Evolutionary conservation across 805 yeast species (phyloP).

Genomic region (Wickerhamiella hasegawae): DNA sequence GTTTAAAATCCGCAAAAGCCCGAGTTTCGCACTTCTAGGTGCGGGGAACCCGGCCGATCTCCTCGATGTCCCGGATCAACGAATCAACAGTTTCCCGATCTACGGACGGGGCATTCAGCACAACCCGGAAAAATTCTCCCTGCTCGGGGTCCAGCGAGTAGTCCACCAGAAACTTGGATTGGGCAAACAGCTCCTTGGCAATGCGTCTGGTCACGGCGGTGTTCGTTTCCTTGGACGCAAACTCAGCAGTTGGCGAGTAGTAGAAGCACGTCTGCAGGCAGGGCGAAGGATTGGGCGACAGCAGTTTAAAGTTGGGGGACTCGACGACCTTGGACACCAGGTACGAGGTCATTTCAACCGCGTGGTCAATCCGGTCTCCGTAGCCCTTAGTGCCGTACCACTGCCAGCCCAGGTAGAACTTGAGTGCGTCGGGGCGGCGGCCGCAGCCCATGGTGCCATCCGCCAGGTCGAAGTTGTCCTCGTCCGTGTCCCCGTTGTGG

Average conservation of each 20-base stretch:
- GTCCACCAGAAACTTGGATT: slow-evolving; percentile 60
- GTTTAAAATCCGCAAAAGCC: too few species aligned
- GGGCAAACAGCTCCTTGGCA: slow-evolving; percentile 39
- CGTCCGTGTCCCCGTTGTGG: slow-evolving; percentile 43
- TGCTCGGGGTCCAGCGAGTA: slow-evolving; percentile 49
- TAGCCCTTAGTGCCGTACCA: slow-evolving; percentile 62
- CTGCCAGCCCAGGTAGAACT: slow-evolving; percentile 65
- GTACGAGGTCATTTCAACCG: slow-evolving; percentile 47
- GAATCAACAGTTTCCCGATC: slow-evolving; percentile 30
- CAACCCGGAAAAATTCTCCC: slow-evolving; percentile 78
- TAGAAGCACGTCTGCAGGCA: slow-evolving; percentile 77
- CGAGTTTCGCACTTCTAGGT: too few species aligned
- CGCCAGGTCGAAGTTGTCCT: slow-evolving; percentile 54
- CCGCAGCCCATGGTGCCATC: slow-evolving; percentile 92
- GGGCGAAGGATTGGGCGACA: slow-evolving; percentile 46
- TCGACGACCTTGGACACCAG: slow-evolving; percentile 32
- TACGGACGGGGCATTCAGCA: slow-evolving; percentile 55
- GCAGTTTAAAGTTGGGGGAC: slow-evolving; percentile 34
- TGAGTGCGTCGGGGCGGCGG: slow-evolving; percentile 66
- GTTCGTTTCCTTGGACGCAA: slow-evolving; percentile 24
- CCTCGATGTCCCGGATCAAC: slow-evolving; percentile 26
- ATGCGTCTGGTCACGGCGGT: slow-evolving; percentile 46
- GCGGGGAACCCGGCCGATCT: slow-evolving; percentile 18
- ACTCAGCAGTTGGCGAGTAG: slow-evolving; percentile 32
- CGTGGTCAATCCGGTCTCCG: slow-evolving; percentile 52